Base-by-base conservation (phyloP, 164 flowering plant genomes). In the Annona squamosa region DNA sequence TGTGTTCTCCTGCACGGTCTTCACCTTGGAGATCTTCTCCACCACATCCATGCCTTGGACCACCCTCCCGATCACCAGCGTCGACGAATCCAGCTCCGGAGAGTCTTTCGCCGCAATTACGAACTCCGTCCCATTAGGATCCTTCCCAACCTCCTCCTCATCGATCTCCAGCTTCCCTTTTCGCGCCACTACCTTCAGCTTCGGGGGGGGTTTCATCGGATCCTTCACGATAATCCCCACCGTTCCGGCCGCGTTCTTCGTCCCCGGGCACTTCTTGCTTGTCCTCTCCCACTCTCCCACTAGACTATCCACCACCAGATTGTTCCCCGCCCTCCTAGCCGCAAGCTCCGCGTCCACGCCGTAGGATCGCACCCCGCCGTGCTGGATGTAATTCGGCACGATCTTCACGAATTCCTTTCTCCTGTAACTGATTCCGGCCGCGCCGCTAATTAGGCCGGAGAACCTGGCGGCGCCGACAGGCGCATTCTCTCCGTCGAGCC, bases 121-220 rank as follows among this genome's bases (percentile, higher is more conserved):
- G 81, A 95, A 93, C 85, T 92, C 92, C 0, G 98, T 95, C 64
- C 99, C 98, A 74, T 95, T 95, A 1, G 96, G 98, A 17, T 82
- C 89, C 1, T 18, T 71, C 5, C 90, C 87, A 18, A 87, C 89
- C 73, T 90, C 92, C 79, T 94, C 99, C 70, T 91, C 77, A 69
- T 90, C 92, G 18, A 95, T 85, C 87, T 85, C 90, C 59, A 95
- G 80, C 87, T 90, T 93, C 74, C 98, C 99, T 59, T 85, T 26
- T 5, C 88, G 73, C 0, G 98, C 99, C 12, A 95, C 93, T 72
- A 95, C 78, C 86, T 95, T 95, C 78, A 83, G 0, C 71, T 92
- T 91, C 0, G 98, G 97, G 19, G 96, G 92, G 0, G 94, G 97
- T 74, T 85, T 91, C 2, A 74, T 74, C 0, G 98, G 99, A 71